Conservation (phyloP, 2,329 filamentous ascomycete species). For the Fusarium sp. region DNA sequence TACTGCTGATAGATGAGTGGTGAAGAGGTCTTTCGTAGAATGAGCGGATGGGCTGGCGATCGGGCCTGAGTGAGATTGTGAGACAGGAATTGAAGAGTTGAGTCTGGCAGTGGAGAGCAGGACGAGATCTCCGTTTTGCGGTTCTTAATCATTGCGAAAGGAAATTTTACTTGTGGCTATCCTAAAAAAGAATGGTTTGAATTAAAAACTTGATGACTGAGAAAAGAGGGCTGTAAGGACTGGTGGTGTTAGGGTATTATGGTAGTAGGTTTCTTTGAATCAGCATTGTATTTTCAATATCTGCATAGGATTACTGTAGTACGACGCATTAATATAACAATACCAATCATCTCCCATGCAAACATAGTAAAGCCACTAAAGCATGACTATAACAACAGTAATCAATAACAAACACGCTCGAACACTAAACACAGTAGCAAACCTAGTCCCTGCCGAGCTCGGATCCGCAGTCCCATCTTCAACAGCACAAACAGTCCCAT, state of each 20-base stretch:
- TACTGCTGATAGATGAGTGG: neutral
- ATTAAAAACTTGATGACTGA: too few species aligned
- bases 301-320: too few species aligned
- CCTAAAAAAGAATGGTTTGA: too few species aligned
- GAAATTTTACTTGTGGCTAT: neutral
- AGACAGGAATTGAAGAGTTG: neutral
- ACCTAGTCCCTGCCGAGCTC: neutral
- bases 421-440: too few species aligned
- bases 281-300: too few species aligned
- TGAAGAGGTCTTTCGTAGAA: neutral
- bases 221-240: too few species aligned
- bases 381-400: accelerated
- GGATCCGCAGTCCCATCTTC: conserved; percentile 6
- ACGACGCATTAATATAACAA: too few species aligned
- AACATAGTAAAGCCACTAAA: neutral
- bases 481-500: neutral
- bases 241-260: too few species aligned
- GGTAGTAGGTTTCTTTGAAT: too few species aligned
- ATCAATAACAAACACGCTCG: neutral
- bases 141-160: conserved; percentile 3
- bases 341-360: too few species aligned
- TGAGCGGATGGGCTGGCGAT: neutral
- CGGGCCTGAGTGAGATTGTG: accelerated
- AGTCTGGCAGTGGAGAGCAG: conserved; percentile 5
- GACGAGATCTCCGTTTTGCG: neutral